These are phyloP conservation scores for Flaveria bidentis DNA, from an alignment of 129 eudicot genomes.

Conservation along the genomic window DNA sequence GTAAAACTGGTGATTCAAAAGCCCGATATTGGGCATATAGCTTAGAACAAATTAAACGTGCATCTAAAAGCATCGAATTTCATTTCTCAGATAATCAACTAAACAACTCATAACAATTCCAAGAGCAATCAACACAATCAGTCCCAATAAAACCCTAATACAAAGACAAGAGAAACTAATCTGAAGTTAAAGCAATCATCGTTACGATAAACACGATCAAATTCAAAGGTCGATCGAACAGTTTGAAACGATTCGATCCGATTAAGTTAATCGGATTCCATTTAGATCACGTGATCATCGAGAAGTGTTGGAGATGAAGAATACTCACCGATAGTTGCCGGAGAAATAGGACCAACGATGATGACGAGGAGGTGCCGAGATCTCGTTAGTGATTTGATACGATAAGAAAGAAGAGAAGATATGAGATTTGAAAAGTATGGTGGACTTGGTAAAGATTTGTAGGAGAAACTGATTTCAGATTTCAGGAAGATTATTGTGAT, in stretches of 20 bases:
- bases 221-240: slow-evolving; percentile 9
- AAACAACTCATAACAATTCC: not conserved
- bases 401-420: not conserved
- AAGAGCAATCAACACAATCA: not conserved
- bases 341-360: not conserved
- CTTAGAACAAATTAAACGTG: not conserved
- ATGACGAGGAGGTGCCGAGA: not conserved
- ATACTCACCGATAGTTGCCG: slow-evolving; percentile 6
- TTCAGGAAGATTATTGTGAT: not conserved
- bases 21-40: not conserved
- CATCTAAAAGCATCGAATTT: slow-evolving; percentile 7
- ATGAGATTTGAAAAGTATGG: slow-evolving; percentile 23
- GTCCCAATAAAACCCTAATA: slow-evolving; percentile 27
- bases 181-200: not conserved
- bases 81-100: not conserved
- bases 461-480: slow-evolving; percentile 2
- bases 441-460: slow-evolving; percentile 24
- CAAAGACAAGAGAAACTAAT: slow-evolving; percentile 1
- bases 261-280: not conserved
- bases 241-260: not conserved
- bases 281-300: not conserved
- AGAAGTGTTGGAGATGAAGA: not conserved
- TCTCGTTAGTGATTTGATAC: slow-evolving; percentile 13
- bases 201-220: not conserved
- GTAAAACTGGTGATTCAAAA: not conserved